Evolutionary conservation across 345 rosid genomes (phyloP).

Genomic region (Xanthoceras sorbifolium): DNA sequence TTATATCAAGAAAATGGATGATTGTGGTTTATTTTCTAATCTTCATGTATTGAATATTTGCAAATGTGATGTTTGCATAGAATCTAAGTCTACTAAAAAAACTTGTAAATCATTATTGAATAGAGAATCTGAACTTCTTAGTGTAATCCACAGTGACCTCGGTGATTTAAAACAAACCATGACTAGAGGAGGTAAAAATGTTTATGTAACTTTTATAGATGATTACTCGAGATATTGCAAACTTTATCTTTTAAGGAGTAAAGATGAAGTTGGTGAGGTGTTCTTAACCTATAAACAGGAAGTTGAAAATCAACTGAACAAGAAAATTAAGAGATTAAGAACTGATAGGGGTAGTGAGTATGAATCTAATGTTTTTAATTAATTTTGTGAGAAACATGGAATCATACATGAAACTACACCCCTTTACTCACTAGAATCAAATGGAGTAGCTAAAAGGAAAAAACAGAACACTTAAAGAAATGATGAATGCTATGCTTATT

Average conservation of each 20-base stretch:
- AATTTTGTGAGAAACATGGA: not conserved
- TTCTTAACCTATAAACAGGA: too few species aligned
- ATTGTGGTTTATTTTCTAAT: not conserved
- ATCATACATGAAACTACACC: not conserved
- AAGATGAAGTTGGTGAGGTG: too few species aligned
- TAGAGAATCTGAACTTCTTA: too few species aligned
- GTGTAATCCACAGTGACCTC: too few species aligned
- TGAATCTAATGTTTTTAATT: too few species aligned
- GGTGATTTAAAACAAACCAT: not conserved
- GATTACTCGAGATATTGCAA: not conserved
- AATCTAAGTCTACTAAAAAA: too few species aligned
- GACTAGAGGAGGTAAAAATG: not conserved
- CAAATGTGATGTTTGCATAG: too few species aligned
- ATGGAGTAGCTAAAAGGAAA: not conserved
- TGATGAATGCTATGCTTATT: not conserved
- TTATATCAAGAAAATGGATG: not conserved
- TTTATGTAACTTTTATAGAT: not conserved
- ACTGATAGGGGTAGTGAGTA: not conserved
- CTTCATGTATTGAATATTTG: too few species aligned
- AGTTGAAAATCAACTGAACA: not conserved
- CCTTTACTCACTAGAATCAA: not conserved
- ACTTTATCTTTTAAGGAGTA: not conserved
- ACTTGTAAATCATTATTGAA: too few species aligned
- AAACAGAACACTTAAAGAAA: not conserved
- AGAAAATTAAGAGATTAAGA: not conserved